phyloP scores from a whole-genome alignment of 2,329 filamentous ascomycete genomes.

The Sphaerulina vaccinii region DNA sequence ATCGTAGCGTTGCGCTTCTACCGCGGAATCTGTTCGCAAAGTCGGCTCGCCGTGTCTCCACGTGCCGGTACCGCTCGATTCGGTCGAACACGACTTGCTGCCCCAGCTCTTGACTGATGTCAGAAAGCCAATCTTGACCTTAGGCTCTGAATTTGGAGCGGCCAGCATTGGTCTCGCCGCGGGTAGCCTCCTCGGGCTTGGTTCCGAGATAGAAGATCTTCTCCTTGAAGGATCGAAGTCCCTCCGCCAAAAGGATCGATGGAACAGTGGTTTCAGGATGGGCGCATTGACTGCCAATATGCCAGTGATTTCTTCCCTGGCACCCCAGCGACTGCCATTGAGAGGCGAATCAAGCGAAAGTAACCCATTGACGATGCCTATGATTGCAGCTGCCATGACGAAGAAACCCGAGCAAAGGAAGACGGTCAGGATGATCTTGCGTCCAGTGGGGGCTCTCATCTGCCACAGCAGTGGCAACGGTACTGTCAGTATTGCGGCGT shows the following conservation, averaged over 20 bases:
- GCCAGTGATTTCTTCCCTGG: constrained; percentile 39
- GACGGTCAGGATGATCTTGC: constrained; percentile 37
- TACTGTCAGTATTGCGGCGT: constrained; percentile 35
- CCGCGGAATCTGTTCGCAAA: background rate
- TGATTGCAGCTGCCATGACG: constrained; percentile 38
- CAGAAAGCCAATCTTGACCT: background rate
- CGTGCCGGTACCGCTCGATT: background rate
- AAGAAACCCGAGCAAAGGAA: constrained; percentile 39
- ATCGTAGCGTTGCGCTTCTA: background rate
- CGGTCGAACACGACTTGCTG: background rate
- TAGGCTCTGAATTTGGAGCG: background rate
- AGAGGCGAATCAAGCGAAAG: constrained; percentile 33
- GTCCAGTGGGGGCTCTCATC: constrained; percentile 32
- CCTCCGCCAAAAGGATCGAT: constrained; percentile 6
- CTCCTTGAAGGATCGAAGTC: background rate
- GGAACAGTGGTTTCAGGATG: constrained; percentile 26
- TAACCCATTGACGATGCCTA: constrained; percentile 36
- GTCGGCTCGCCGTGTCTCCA: background rate
- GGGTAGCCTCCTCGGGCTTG: background rate
- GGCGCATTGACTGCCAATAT: constrained; percentile 39
- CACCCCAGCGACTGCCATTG: constrained; percentile 41
- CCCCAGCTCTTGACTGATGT: background rate
- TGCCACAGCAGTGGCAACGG: constrained; percentile 39
- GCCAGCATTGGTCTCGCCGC: background rate
- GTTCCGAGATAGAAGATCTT: background rate